Evolutionary conservation across 371 early-diverging fungal genomes (phyloP).

Genomic region (Syncephalastrum monosporum): DNA sequence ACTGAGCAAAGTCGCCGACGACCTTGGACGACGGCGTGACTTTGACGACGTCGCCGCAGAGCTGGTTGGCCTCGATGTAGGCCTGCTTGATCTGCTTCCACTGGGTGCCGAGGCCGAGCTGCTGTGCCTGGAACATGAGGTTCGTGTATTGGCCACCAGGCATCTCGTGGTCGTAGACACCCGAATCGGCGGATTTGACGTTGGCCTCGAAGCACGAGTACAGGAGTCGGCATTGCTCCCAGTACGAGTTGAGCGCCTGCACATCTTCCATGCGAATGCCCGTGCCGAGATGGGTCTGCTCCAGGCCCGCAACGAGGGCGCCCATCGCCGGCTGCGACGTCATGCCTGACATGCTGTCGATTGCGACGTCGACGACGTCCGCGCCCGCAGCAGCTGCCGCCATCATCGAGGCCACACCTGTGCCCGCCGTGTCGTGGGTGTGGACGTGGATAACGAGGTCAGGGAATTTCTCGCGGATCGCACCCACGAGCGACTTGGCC

Average conservation of each 20-base stretch:
- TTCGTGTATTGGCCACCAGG: conserved; percentile 98
- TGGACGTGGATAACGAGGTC: conserved; percentile 94
- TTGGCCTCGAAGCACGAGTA: conserved; percentile 95
- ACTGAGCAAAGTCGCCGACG: conserved; percentile 96
- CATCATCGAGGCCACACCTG: conserved; percentile 93
- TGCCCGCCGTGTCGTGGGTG: conserved; percentile 96
- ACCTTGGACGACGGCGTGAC: conserved; percentile 97
- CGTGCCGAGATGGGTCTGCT: conserved; percentile 73
- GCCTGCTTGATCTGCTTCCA: conserved; percentile 94
- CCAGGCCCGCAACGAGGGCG: conserved; percentile 83
- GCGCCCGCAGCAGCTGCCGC: conserved; percentile 92
- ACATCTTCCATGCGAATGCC: conserved; percentile 81
- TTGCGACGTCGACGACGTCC: conserved; percentile 90
- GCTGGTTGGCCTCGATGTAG: conserved; percentile 84
- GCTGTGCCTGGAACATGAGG: conserved; percentile 93
- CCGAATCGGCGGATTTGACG: conserved; percentile 83
- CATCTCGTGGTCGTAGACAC: conserved; percentile 95
- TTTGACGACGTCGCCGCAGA: conserved; percentile 95
- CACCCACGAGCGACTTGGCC: conserved; percentile 76
- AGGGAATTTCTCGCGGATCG: conserved; percentile 85
- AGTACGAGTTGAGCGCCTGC: conserved; percentile 86
- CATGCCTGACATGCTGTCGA: conserved; percentile 92
- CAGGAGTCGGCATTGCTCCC: conserved; percentile 93
- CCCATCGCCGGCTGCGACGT: conserved; percentile 98
- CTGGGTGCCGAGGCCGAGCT: conserved; percentile 87